phyloP scores from a whole-genome alignment of 345 rosid genomes.

The Arabis alpina region DNA sequence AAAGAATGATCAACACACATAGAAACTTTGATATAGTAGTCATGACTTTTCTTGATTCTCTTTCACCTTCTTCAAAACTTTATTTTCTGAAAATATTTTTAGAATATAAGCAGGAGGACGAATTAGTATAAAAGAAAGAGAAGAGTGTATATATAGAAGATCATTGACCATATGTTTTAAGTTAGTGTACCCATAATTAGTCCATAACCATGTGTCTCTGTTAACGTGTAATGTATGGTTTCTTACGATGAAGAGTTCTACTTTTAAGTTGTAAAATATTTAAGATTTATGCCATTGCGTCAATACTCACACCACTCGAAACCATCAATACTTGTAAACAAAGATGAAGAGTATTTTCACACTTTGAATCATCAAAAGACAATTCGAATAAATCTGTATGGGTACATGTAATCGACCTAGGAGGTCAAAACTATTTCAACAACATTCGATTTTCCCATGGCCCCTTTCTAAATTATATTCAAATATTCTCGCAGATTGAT shows the following conservation, averaged over 20 bases:
- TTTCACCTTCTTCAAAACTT: conserved; percentile 11
- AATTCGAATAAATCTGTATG: no score
- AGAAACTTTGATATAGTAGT: conserved; percentile 36
- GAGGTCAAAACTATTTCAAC: conserved; percentile 31
- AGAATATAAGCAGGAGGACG: not conserved
- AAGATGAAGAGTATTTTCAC: no score
- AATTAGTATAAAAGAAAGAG: conserved; percentile 13
- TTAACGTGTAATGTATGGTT: conserved; percentile 39
- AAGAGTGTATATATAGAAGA: conserved; percentile 13
- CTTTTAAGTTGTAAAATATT: conserved; percentile 29
- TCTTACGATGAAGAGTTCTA: conserved; percentile 37
- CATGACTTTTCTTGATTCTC: conserved; percentile 26
- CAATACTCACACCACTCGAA: conserved; percentile 17
- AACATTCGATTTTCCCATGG: conserved; percentile 1
- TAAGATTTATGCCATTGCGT: conserved; percentile 35
- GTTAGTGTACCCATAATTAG: conserved; percentile 18
- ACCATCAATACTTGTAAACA: not conserved
- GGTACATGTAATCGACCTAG: not conserved
- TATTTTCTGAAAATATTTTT: not conserved
- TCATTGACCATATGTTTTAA: conserved; percentile 6
- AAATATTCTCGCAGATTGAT: conserved; percentile 26
- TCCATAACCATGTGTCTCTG: conserved; percentile 42
- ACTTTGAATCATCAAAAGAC: no score
- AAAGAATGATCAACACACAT: conserved; percentile 28
- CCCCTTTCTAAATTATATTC: not conserved